A percentile compares a stretch with the other conserved stretches of the same genome.
These are phyloP conservation scores for Aspergillus panamensis DNA, from an alignment of 495 filamentous ascomycete species.

Conservation along the genomic window DNA sequence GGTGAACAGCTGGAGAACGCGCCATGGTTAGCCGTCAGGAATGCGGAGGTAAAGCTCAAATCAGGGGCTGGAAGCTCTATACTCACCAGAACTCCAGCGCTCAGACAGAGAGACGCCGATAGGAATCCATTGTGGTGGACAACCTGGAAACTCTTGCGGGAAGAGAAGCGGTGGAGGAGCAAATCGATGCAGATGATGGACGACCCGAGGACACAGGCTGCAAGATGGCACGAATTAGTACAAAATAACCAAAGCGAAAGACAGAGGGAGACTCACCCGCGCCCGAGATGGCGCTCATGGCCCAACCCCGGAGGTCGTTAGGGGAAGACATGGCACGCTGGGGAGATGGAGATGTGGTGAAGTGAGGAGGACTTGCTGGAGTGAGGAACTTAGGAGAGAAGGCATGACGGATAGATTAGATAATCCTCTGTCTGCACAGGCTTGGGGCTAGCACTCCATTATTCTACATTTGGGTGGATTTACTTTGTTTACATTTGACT, in stretches of 20 bases:
- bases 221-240: not conserved
- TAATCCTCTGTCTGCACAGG: not conserved
- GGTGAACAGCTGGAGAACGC: slow-evolving; percentile 69
- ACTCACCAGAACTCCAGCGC: slow-evolving; percentile 92
- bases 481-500: not conserved
- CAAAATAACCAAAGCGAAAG: slow-evolving; percentile 11
- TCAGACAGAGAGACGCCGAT: slow-evolving; percentile 82
- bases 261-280: slow-evolving; percentile 51
- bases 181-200: slow-evolving; percentile 84
- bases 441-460: not conserved
- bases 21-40: slow-evolving; percentile 12
- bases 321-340: slow-evolving; percentile 46
- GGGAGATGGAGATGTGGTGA: slow-evolving; percentile 9
- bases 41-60: slow-evolving; percentile 6
- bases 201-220: slow-evolving; percentile 79
- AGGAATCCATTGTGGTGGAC: slow-evolving; percentile 85
- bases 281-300: slow-evolving; percentile 83
- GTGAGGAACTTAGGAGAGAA: not conserved
- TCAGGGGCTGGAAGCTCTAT: not conserved
- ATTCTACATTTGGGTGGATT: not conserved
- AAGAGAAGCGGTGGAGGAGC: slow-evolving; percentile 64
- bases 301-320: slow-evolving; percentile 91
- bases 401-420: slow-evolving; percentile 16
- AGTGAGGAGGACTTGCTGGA: slow-evolving; percentile 8
- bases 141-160: slow-evolving; percentile 75